Evolutionary conservation across 306 rosid genomes (phyloP), one percentile per base, ranked within the genome.

Genomic region (Ammopiptanthus mongolicus): DNA sequence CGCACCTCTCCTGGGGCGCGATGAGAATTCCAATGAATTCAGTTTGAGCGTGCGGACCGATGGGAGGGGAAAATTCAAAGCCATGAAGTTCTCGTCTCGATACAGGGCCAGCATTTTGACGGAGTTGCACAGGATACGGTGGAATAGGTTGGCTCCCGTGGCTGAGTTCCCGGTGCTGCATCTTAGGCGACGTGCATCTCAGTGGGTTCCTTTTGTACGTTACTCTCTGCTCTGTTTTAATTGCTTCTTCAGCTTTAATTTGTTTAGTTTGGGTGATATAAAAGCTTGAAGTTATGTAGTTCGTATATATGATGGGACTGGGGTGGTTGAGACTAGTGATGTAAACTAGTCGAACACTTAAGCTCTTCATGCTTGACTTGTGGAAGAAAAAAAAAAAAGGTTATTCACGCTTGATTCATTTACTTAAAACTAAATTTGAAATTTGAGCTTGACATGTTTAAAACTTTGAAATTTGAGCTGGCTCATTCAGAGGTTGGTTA

Each of bases 101-200:
- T 92, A 90, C 77, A 87, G 91, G 83, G 97, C 96, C 34, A 92
- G 97, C 71, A 87, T 96, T 74, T 73, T 96, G 91, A 92, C 98
- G 5, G 99, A 88, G 86, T 70, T 90, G 91, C 97, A 96, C 71
- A 69, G 97, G 58, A 78, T 96, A 19, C 66, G 98, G 80, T 88
- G 99, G 91, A 89, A 78, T 83, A 87, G 88, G 76, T 80, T 92
- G 81, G 78, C 78, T 33, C 84, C 88, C 0, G 87, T 96, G 0
- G 93, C 93, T 1, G 99, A 96, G 87, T 96, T 96, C 74, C 83
- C 93, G 5, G 98, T 96, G 62, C 90, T 96, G 77, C 99, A 96
- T 85, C 90, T 92, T 51, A 88, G 96, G 59, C 88, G 99, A 14
- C 83, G 97, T 21, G 83, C 87, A 39, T 77, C 92, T 11, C 92